Conservation (phyloP, 1,284 basidiomycete species). For the Puccinia hordei region DNA sequence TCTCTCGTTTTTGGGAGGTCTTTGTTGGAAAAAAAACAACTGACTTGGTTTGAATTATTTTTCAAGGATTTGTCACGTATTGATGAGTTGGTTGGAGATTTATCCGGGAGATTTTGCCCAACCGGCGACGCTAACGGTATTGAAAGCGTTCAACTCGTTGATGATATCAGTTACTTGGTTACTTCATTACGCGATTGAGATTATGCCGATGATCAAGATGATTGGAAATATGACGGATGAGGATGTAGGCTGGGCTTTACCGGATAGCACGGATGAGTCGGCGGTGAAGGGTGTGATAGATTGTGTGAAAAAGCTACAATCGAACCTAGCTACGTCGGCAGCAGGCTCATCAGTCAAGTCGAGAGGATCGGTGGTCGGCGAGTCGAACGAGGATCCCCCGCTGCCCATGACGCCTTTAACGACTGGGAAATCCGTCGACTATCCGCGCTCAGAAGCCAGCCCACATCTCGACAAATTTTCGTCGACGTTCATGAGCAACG, state of each 20-base stretch:
- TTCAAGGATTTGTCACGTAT: slow-evolving; percentile 54
- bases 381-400: neutral
- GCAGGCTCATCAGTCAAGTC: neutral
- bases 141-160: slow-evolving; percentile 40
- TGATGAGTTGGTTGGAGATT: slow-evolving; percentile 56
- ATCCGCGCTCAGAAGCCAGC: slow-evolving; percentile 14
- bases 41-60: neutral
- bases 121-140: slow-evolving; percentile 27
- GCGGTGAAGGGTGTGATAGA: slow-evolving; percentile 21
- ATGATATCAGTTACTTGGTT: slow-evolving; percentile 54
- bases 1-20: neutral
- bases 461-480: neutral
- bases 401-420: slow-evolving; percentile 9
- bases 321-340: neutral
- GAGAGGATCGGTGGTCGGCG: neutral
- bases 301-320: neutral
- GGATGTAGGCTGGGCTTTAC: slow-evolving; percentile 56
- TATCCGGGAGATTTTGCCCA: slow-evolving; percentile 56
- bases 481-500: slow-evolving; percentile 3
- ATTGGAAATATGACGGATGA: slow-evolving; percentile 52
- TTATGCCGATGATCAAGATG: slow-evolving; percentile 53
- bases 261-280: slow-evolving; percentile 51
- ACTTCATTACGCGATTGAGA: slow-evolving; percentile 57
- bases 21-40: too few relatives aligned
- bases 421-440: slow-evolving; percentile 5